Conservation (phyloP, 495 filamentous ascomycete genomes). For the Aspergillus diversus region DNA sequence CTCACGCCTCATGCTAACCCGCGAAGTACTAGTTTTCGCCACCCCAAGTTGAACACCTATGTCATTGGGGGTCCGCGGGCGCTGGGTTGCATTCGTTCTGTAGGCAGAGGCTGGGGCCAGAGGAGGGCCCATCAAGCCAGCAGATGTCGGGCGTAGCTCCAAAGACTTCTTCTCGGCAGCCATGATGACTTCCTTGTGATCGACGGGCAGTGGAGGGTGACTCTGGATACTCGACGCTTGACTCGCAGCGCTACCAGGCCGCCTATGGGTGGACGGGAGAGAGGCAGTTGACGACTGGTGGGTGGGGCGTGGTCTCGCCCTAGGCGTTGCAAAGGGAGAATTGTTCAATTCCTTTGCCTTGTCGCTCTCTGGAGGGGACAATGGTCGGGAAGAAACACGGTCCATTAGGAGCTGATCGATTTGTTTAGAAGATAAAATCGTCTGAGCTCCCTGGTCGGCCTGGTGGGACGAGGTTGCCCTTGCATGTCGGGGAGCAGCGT, state of each 20-base stretch:
- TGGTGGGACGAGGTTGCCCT: slow-evolving; percentile 46
- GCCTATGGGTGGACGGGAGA: slow-evolving; percentile 39
- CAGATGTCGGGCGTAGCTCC: slow-evolving; percentile 46
- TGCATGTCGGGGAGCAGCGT: slow-evolving; percentile 37
- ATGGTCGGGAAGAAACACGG: slow-evolving; percentile 35
- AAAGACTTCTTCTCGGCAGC: slow-evolving; percentile 67
- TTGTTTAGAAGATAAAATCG: slow-evolving; percentile 69
- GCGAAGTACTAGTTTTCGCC: slow-evolving; percentile 56
- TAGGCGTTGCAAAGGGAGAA: slow-evolving; percentile 46
- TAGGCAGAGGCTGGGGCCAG: slow-evolving; percentile 80
- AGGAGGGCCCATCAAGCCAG: slow-evolving; percentile 81
- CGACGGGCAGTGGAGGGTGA: slow-evolving; percentile 77
- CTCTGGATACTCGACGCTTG: slow-evolving; percentile 45
- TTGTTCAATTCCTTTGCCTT: slow-evolving; percentile 35
- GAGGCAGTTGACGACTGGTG: slow-evolving; percentile 41
- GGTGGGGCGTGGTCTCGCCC: slow-evolving; percentile 40
- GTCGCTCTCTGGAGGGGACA: slow-evolving; percentile 41
- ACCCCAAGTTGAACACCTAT: slow-evolving; percentile 53
- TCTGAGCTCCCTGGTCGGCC: slow-evolving; percentile 73
- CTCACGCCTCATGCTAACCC: slow-evolving; percentile 42
- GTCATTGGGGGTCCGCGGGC: slow-evolving; percentile 74
- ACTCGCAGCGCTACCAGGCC: slow-evolving; percentile 75
- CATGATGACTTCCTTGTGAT: slow-evolving; percentile 83
- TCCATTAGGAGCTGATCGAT: slow-evolving; percentile 69
- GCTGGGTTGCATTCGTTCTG: slow-evolving; percentile 46